Evolutionary conservation across 805 yeast genomes (phyloP), one percentile per base, ranked within the genome.

Genomic region (Lipomyces spencermartinsiae): DNA sequence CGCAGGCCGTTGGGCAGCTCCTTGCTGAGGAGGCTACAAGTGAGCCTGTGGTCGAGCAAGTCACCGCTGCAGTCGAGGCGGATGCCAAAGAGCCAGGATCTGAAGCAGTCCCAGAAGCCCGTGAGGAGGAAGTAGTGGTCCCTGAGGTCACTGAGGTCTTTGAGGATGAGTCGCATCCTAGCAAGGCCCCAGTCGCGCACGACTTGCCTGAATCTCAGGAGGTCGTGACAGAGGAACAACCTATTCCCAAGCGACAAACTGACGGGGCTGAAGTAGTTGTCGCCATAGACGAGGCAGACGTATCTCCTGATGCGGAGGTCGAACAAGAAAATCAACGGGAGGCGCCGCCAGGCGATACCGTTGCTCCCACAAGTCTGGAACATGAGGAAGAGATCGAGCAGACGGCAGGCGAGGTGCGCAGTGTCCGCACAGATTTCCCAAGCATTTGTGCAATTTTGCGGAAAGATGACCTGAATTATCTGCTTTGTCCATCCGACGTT

Each of bases 401-500:
- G 56, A 31, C 34, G n/a, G 31, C 9, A 14, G 56, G 22, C 34
- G 56, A 53, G 12, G 16, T 5, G 8, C 43, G 56, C 33, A 37
- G 46, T 16, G 31, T 63, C 25, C 62, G 61, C 0, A 43, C 51
- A 2, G 62, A 59, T 22, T 67, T 56, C 46, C 71, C 71, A 7
- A n/a, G 58, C 19, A 57, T 65, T 14, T 33, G 63, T 37, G 65
- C 65, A n/a, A 25, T 67, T 16, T 33, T 65, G 14, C 29, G 19
- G 12, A 51, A 46, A 19, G 58, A 56, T n/a, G 65, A 62, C 33
- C 34, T 25, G 14, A 16, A 53, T 39, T 68, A 56, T 55, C 16
- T 68, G 12, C 61, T 68, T 16, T 55, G 56, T 16, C 71, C 71
- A 7, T 57, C 67, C 3, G 71, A 63, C 22, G 35, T 25, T 12